Conservation (phyloP, 2,329 filamentous ascomycete species). For the Camptophora hylomeconis region DNA sequence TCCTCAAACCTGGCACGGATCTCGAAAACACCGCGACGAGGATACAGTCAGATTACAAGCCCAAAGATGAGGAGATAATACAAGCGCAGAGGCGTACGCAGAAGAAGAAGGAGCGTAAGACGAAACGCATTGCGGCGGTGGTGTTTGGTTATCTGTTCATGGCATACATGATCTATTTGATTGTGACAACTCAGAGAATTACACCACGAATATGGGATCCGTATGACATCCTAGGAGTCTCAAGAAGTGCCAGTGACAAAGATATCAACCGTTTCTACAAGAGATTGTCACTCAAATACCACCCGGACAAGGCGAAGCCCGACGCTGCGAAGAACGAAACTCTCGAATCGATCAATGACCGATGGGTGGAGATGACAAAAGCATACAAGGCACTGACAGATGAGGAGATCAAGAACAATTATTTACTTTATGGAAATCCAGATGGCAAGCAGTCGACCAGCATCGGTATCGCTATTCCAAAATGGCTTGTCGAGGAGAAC, state of each 20-base stretch:
- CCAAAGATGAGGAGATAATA: constrained; percentile 72
- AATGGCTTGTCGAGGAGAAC: constrained; percentile 83
- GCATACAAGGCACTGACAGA: constrained; percentile 97
- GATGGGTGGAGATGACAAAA: constrained; percentile 91
- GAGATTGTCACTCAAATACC: constrained; percentile 68
- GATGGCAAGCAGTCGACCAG: constrained; percentile 97
- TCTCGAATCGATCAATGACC: constrained; percentile 65
- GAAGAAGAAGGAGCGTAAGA: constrained; percentile 74
- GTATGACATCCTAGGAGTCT: constrained; percentile 82
- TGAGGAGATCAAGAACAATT: constrained; percentile 95
- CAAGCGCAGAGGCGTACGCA: constrained; percentile 71
- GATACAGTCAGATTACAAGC: constrained; percentile 69
- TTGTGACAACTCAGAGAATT: constrained; percentile 60
- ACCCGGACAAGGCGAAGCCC: constrained; percentile 84
- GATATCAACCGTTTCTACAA: constrained; percentile 88
- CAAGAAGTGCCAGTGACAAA: constrained; percentile 73
- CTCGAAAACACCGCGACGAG: constrained; percentile 69
- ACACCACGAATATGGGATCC: constrained; percentile 83
- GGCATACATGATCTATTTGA: constrained; percentile 83
- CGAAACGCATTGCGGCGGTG: constrained; percentile 60
- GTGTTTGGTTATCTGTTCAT: constrained; percentile 70
- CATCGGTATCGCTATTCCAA: constrained; percentile 90
- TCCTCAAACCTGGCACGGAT: constrained; percentile 56
- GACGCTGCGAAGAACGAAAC: constrained; percentile 84
- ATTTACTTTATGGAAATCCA: constrained; percentile 86